Percentiles rank a stretch among this genome's conserved stretches.
Conservation (phyloP, 192 early-diverging fungal genomes). For the Anaeromyces robustus region DNA sequence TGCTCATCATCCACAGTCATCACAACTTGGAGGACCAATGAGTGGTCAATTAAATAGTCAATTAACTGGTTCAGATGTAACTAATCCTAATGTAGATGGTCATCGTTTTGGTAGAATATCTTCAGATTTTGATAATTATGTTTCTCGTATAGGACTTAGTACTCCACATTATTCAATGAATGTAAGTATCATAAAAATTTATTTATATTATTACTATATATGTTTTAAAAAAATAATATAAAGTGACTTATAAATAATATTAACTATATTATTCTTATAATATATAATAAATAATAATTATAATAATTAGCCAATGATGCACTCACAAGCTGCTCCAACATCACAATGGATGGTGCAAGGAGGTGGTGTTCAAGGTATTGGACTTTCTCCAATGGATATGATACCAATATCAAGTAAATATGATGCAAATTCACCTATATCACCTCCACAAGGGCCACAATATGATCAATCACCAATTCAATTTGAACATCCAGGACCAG, state of each 20-base stretch:
- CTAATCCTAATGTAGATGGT: neutral
- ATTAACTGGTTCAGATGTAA: neutral
- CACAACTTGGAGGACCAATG: neutral
- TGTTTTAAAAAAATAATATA: neutral
- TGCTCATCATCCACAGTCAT: neutral
- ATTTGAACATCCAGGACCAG: neutral
- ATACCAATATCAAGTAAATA: neutral
- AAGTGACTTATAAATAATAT: neutral
- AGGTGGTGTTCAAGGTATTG: neutral
- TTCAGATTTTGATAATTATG: neutral
- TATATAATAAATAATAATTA: neutral
- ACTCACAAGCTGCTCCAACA: neutral
- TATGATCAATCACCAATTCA: neutral
- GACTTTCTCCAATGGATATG: neutral
- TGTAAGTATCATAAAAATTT: neutral
- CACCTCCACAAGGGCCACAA: neutral
- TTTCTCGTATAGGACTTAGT: neutral
- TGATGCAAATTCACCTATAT: neutral
- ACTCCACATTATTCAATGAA: neutral
- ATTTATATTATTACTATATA: neutral
- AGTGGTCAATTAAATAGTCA: neutral
- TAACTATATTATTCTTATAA: too few relatives aligned
- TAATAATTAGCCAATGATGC: neutral
- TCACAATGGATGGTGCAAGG: neutral
- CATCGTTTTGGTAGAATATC: neutral